Base-by-base conservation (phyloP, 805 yeast species). In the Danielozyma ontarioensis region DNA sequence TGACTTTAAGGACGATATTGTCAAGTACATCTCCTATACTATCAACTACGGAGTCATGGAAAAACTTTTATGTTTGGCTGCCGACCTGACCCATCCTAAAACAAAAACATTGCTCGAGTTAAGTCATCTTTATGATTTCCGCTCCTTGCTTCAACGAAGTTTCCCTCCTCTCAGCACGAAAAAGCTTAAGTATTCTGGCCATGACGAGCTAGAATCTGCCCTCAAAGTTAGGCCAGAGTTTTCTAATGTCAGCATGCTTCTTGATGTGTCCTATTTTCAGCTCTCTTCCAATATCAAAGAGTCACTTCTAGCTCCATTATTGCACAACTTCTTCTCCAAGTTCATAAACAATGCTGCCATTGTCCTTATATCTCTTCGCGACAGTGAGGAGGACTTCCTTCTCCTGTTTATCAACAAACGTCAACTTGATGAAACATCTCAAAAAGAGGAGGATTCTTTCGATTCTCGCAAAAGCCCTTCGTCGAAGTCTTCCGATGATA, bases 41-140 rank as follows among this genome's bases (percentile, higher is more conserved):
- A 76, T 82, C 6, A 74, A 75, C 31, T 61, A 72, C 19, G 93
- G 90, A 25, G 85, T 85, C 0, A 58, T 83, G 42, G 93, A 84
- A 50, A 82, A 78, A 46, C 53, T 84, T 15, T 59, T 84, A 45
- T 70, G 76, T 14, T 60, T 74, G 27, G 55, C 81, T 2, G 80
- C 87, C 1, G 87, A 79, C 34, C 70, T 83, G 3, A 35, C 59
- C 0, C 57, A 70, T 2, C 50, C 57, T 0, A 38, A 57, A 5
- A 59, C 70, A 3, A 51, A 48, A 13, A 49, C 51, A 29, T 54
- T 54, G 15, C 57, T 61, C 22, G 71, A 68, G 32, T 57, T 67
- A 41, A 71, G 68, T 23, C 59, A 72, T 29, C 70, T 78, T 26
- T 83, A 79, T 49, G 85, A 83, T 43, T 72, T 82, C 35, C 71